phyloP scores from a whole-genome alignment of 345 rosid genomes.

The Gossypium raimondii region DNA sequence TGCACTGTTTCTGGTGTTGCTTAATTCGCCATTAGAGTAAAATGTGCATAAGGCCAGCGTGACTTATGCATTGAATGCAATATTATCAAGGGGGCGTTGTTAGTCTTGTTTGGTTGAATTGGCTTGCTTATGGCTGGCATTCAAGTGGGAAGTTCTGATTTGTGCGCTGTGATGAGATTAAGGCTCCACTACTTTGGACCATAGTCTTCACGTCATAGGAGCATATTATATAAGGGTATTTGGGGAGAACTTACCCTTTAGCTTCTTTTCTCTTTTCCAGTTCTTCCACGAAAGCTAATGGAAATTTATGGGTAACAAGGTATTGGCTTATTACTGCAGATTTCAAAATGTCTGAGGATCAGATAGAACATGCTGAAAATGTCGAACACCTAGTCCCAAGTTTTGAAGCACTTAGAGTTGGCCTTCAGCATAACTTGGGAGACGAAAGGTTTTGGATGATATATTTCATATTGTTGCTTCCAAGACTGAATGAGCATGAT shows the following conservation, averaged over 20 bases:
- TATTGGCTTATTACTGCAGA: constrained; percentile 38
- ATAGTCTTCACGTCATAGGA: background rate
- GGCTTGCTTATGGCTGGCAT: background rate
- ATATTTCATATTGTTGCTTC: constrained; percentile 66
- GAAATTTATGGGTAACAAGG: background rate
- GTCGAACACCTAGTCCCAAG: constrained; percentile 54
- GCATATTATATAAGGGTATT: background rate
- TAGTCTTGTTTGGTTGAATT: background rate
- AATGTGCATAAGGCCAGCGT: background rate
- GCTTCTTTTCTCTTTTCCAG: background rate
- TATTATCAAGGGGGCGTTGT: background rate
- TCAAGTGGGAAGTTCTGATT: background rate
- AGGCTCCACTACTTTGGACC: background rate
- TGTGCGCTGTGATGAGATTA: background rate
- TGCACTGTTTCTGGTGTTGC: background rate
- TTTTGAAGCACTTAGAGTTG: constrained; percentile 42
- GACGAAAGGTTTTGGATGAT: constrained; percentile 63
- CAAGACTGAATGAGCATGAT: constrained; percentile 57
- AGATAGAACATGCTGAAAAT: constrained; percentile 48
- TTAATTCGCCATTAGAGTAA: background rate
- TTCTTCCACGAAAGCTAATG: background rate
- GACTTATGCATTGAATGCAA: background rate
- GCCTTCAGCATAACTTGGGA: constrained; percentile 34
- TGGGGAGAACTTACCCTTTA: constrained; percentile 1
- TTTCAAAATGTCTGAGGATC: constrained; percentile 53